These are phyloP conservation scores for Marsdenia floribunda DNA, from an alignment of 257 asterid genomes.

Conservation along the genomic window DNA sequence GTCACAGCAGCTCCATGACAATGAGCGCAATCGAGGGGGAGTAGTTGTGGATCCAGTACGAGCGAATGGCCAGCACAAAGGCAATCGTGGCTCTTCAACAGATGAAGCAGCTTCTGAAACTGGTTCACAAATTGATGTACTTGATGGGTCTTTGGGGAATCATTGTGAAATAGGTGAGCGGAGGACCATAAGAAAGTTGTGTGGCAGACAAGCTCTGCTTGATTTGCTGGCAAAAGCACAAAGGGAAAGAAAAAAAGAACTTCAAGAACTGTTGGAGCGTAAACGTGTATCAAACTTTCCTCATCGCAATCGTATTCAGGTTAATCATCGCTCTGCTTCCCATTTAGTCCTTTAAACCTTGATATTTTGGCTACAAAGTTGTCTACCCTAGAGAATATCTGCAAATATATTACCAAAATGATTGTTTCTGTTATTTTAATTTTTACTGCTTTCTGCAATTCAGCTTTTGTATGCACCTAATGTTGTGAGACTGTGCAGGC, in stretches of 20 bases:
- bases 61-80: slow-evolving; percentile 35
- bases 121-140: slow-evolving; percentile 41
- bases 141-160: slow-evolving; percentile 35
- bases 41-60: slow-evolving; percentile 53
- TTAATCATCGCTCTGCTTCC: slow-evolving; percentile 15
- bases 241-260: slow-evolving; percentile 64
- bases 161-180: slow-evolving; percentile 41
- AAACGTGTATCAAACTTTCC: slow-evolving; percentile 71
- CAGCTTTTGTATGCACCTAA: slow-evolving; percentile 15
- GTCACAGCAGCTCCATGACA: slow-evolving; percentile 46
- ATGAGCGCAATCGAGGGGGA: slow-evolving; percentile 53
- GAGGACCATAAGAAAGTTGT: slow-evolving; percentile 53
- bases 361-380: neutral
- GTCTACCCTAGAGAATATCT: neutral
- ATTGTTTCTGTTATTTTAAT: slow-evolving; percentile 10
- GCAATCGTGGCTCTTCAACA: slow-evolving; percentile 30
- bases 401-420: neutral
- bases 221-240: slow-evolving; percentile 78
- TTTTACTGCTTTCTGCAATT: neutral
- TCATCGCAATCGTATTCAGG: slow-evolving; percentile 95
- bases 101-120: slow-evolving; percentile 41
- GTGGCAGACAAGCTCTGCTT: slow-evolving; percentile 89
- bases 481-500: slow-evolving; percentile 43
- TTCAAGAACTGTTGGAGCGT: slow-evolving; percentile 45
- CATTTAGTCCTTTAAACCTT: neutral